Percentiles rank a stretch among this genome's conserved stretches.
Evolutionary conservation across 2,329 filamentous ascomycete species (phyloP).

Genomic region (Alternaria tenuissima): DNA sequence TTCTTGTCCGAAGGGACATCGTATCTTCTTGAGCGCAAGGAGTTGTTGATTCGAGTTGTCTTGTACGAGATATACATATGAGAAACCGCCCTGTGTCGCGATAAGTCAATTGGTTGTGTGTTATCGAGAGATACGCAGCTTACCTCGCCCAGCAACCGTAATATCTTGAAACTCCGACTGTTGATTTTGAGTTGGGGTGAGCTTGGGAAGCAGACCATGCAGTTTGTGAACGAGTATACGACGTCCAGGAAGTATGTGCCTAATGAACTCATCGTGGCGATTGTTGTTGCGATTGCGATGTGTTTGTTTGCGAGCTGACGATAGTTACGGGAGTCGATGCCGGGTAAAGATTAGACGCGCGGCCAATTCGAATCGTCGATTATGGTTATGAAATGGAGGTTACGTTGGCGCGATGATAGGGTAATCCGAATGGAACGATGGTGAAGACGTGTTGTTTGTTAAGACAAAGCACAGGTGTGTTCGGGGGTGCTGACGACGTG

Average conservation of each 20-base stretch:
- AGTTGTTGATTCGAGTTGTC: slow-evolving; percentile 83
- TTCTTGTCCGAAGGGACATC: slow-evolving; percentile 96
- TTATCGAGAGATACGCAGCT: slow-evolving; percentile 27
- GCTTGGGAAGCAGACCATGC: slow-evolving; percentile 94
- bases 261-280: slow-evolving; percentile 43
- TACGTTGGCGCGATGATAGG: not conserved
- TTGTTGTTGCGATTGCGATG: slow-evolving; percentile 9
- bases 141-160: slow-evolving; percentile 91
- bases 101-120: slow-evolving; percentile 10
- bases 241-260: slow-evolving; percentile 79
- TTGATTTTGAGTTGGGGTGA: slow-evolving; percentile 96
- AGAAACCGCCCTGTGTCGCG: slow-evolving; percentile 81
- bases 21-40: slow-evolving; percentile 97
- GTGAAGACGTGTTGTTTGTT: slow-evolving; percentile 24
- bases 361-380: slow-evolving; percentile 1
- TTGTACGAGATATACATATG: slow-evolving; percentile 98
- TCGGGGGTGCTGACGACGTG: slow-evolving; percentile 34
- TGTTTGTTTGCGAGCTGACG: slow-evolving; percentile 24
- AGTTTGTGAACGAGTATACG: slow-evolving; percentile 90
- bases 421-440: not conserved
- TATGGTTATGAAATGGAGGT: not conserved
- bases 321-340: slow-evolving; percentile 26
- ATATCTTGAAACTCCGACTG: slow-evolving; percentile 91
- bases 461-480: slow-evolving; percentile 24
- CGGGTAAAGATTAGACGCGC: slow-evolving; percentile 16